Base-by-base conservation (phyloP, 2,329 filamentous ascomycete species). In the Aspergillus sp. region DNA sequence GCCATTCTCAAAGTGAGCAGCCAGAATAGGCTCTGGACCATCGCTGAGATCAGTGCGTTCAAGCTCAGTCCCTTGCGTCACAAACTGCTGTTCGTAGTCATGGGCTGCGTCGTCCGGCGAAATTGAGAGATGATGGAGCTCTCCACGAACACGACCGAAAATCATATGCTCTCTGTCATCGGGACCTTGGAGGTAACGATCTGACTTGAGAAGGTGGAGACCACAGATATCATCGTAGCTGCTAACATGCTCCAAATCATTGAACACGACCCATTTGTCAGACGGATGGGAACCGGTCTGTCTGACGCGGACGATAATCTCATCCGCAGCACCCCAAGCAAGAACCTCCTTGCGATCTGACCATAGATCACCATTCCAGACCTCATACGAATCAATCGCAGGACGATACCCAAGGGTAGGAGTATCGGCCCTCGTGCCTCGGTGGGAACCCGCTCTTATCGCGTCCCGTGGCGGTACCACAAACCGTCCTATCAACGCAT, bases 201-300 rank as follows among this genome's bases (percentile, higher is more conserved):
- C 61, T 5, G 72, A 66, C 23, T 66, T 65, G 25, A 85, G 58
- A 1, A 84, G 57, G 53, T 78, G 77, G 43, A 84, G 52, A 25
- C 74, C 71, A 15, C 78, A 79, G 30, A 85, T 78, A 60, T 85
- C 82, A 58, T 84, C 79, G 47, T 74, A 45, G 71, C 80, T 69
- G 53, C 79, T 78, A 20, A 65, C 62, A 41, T 74, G 68, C 6
- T 75, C 68, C 5, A 75, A 63, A 12, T 78, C 74, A 47, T 74
- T 74, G 55, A 80, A 82, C 2, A 74, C 69, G 32, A 72, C 68
- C 77, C 78, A 83, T 27, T 62, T 60, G 48, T 64, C 65, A 46
- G 60, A 58, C 41, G 37, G 47, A 13, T 51, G 56, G 46, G 44
- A 52, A 10, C 70, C 73, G 20, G 70, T 70, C 46, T 75, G 66